These are phyloP conservation scores for Biscogniauxia mediterranea DNA, from an alignment of 2,329 filamentous ascomycete species.

Conservation along the genomic window DNA sequence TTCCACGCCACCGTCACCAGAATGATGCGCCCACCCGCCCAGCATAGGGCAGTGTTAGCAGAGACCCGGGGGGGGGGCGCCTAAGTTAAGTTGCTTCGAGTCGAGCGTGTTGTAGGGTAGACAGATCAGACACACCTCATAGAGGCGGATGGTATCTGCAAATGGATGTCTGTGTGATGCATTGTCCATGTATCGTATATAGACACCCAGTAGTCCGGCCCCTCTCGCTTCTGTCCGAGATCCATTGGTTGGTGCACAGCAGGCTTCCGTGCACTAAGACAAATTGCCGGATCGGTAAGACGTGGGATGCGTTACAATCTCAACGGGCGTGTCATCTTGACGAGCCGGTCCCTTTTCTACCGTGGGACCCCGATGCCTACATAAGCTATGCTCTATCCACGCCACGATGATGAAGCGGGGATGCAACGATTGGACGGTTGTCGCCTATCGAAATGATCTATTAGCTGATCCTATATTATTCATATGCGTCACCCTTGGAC, in stretches of 20 bases:
- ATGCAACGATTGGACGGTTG: no score
- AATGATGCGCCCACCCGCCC: not conserved
- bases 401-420: not conserved
- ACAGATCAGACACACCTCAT: no score
- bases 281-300: slow-evolving; percentile 13
- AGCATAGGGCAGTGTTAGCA: not conserved
- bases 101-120: not conserved
- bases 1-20: not conserved
- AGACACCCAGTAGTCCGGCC: slow-evolving; percentile 6
- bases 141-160: not conserved
- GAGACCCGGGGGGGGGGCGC: not conserved
- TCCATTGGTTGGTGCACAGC: slow-evolving; percentile 15
- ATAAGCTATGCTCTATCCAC: not conserved
- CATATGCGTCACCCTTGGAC: no score
- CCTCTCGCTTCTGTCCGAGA: slow-evolving; percentile 13
- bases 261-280: slow-evolving; percentile 14
- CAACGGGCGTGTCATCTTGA: not conserved
- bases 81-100: not conserved
- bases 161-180: not conserved
- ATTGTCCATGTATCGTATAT: slow-evolving; percentile 1
- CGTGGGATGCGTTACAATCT: slow-evolving; percentile 5
- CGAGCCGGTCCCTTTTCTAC: not conserved
- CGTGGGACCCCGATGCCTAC: not conserved
- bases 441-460: no score
- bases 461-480: no score